Percentiles rank a stretch among this genome's conserved stretches.
Evolutionary conservation across 441 rosid genomes (phyloP).

Genomic region (Iberis amara): DNA sequence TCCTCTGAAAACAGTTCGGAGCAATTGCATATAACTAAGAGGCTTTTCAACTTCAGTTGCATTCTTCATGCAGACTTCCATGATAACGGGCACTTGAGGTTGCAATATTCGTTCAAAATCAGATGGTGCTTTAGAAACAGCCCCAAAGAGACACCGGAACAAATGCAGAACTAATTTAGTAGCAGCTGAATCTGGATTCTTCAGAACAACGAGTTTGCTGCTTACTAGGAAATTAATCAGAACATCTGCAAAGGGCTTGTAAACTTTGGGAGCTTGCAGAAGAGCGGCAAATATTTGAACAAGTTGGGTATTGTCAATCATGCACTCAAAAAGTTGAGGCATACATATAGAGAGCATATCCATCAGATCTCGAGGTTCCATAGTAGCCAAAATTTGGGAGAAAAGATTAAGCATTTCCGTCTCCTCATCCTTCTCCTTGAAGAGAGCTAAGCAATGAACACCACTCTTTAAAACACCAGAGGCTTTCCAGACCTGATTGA

Average conservation of each 20-base stretch:
- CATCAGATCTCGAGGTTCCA: constrained; percentile 99
- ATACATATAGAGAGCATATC: constrained; percentile 96
- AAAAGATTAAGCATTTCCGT: constrained; percentile 82
- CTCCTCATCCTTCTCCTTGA: constrained; percentile 97
- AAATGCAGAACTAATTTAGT: constrained; percentile 88
- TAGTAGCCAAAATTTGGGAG: constrained; percentile 81
- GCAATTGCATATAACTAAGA: constrained; percentile 87
- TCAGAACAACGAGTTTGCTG: constrained; percentile 79
- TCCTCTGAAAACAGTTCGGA: constrained; percentile 85
- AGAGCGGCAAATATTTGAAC: constrained; percentile 83
- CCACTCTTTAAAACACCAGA: constrained; percentile 94
- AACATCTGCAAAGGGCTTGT: constrained; percentile 86
- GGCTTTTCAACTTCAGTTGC: constrained; percentile 93
- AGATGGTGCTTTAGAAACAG: constrained; percentile 82
- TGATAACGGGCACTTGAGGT: constrained; percentile 85
- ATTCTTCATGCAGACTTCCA: constrained; percentile 95
- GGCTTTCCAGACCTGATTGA: constrained; percentile 81
- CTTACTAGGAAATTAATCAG: constrained; percentile 79
- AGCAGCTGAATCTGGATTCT: constrained; percentile 78
- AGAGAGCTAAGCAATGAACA: constrained; percentile 92
- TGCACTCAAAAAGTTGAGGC: constrained; percentile 97
- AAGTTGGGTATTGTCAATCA: constrained; percentile 79
- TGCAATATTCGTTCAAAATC: constrained; percentile 95
- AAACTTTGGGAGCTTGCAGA: constrained; percentile 74
- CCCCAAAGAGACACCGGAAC: constrained; percentile 77